Base-by-base conservation (phyloP, 106 monocot species). In the Dioscorea alata region DNA sequence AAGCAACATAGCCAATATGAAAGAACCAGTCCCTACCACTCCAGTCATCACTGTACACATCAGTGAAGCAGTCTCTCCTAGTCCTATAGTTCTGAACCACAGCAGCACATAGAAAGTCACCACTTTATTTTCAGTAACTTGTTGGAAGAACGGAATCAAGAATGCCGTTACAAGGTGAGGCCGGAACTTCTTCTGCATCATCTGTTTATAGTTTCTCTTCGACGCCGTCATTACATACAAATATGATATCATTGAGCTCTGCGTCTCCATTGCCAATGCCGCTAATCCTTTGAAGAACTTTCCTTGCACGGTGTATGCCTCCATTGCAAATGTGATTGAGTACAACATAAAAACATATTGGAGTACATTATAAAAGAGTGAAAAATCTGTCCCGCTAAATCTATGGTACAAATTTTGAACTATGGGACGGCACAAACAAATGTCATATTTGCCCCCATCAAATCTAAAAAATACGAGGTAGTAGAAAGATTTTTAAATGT, bases 131-230 rank as follows among this genome's bases (percentile, higher is more conserved):
- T 81, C 85, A 17, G 85, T 86, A 21, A 78, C 68, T 60, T 84
- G 84, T 59, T 72, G 74, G 63, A 81, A 81, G 33, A 75, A 62
- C 9, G 75, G 80, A 28, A 81, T 64, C 21, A 61, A 14, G 28
- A 87, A 13, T 0, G 83, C 83, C 86, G 82, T 86, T 6, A 76
- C 76, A 0, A 86, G 76, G 16, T 82, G 82, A 6, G 86, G 86
- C 12, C 86, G 75, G 49, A 82, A 82, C 23, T 25, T 61, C 17
- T 17, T 28, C 48, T 33, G 35, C 6, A 56, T 8, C 17, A 78
- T 63, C 4, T 24, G 23, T 22, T 57, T 50, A 33, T 75, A 78
- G 0, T 73, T 71, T 13, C 56, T 52, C 25, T 57, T 17, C 0
- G 61, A 50, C n/a, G 13, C 56, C 4, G 5, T 68, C 64, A 0